phyloP scores from a whole-genome alignment of 2,329 filamentous ascomycete species.

The Chaetomium sp. region DNA sequence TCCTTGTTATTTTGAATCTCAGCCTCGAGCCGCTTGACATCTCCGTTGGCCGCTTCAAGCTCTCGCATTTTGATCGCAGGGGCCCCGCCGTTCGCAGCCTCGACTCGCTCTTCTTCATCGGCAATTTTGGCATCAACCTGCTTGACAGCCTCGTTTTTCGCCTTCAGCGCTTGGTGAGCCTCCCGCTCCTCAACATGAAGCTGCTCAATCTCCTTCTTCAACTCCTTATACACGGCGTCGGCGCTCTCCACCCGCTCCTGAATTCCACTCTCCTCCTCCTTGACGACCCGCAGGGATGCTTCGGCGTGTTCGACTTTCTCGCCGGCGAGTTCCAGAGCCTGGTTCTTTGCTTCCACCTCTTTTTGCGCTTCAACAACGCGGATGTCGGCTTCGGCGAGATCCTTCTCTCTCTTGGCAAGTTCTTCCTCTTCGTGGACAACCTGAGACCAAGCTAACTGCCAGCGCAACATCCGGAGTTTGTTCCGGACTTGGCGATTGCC shows the following conservation, averaged over 20 bases:
- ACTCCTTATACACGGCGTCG: slow-evolving; percentile 46
- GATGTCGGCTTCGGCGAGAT: slow-evolving; percentile 44
- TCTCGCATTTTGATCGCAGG: slow-evolving; percentile 63
- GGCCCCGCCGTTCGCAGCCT: slow-evolving; percentile 69
- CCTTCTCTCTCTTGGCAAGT: slow-evolving; percentile 44
- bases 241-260: slow-evolving; percentile 51
- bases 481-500: slow-evolving; percentile 66
- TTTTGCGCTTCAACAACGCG: slow-evolving; percentile 48
- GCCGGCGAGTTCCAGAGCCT: slow-evolving; percentile 51
- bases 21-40: slow-evolving; percentile 47
- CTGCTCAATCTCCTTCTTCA: slow-evolving; percentile 57
- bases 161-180: slow-evolving; percentile 61
- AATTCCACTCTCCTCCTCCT: slow-evolving; percentile 51
- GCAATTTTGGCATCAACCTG: slow-evolving; percentile 52
- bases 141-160: slow-evolving; percentile 51
- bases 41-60: slow-evolving; percentile 59
- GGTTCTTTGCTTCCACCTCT: slow-evolving; percentile 50
- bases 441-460: slow-evolving; percentile 83
- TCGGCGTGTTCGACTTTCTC: slow-evolving; percentile 47
- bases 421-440: slow-evolving; percentile 73
- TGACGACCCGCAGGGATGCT: slow-evolving; percentile 40
- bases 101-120: slow-evolving; percentile 63
- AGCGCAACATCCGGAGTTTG: slow-evolving; percentile 59
- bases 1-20: slow-evolving; percentile 39
- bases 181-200: slow-evolving; percentile 66